phyloP scores from a whole-genome alignment of 202 grass and related monocot genomes.

The Panicum hallii region DNA sequence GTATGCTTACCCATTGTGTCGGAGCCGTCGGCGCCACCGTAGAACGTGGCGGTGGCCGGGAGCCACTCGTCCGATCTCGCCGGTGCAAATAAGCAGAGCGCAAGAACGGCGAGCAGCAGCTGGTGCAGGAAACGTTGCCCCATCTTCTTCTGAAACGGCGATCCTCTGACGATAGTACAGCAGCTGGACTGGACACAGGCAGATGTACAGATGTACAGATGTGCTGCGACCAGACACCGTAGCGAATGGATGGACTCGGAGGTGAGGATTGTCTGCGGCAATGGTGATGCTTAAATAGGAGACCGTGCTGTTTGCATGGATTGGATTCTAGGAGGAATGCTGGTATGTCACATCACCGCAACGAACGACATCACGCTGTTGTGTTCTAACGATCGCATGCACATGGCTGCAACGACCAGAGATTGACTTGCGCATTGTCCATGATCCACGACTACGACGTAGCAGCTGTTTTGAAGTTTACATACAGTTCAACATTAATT shows the following conservation, averaged over 20 bases:
- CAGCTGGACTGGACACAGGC: too few species aligned
- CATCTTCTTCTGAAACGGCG: background rate
- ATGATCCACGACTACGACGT: too few species aligned
- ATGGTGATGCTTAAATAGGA: conserved; percentile 30
- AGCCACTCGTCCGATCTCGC: conserved; percentile 4
- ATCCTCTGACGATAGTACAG: too few species aligned
- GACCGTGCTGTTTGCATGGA: background rate
- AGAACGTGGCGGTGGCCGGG: conserved; percentile 60
- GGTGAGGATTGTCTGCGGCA: conserved; percentile 29
- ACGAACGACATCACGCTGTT: too few species aligned
- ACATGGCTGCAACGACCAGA: conserved; percentile 31
- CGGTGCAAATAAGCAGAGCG: conserved; percentile 25
- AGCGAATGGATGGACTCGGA: background rate
- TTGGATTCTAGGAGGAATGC: background rate
- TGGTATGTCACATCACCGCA: too few species aligned
- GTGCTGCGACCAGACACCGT: background rate
- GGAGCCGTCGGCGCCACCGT: conserved; percentile 56
- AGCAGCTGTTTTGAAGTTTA: background rate
- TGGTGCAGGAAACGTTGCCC: background rate
- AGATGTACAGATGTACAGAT: too few species aligned
- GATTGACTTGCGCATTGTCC: too few species aligned
- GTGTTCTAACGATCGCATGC: conserved; percentile 31
- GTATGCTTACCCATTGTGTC: conserved; percentile 63
- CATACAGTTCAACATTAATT: too few species aligned
- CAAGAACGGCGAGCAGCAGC: conserved; percentile 15